Evolutionary conservation across 768 basidiomycete species (phyloP).

Genomic region (Xerocomus brunneocitrinus): DNA sequence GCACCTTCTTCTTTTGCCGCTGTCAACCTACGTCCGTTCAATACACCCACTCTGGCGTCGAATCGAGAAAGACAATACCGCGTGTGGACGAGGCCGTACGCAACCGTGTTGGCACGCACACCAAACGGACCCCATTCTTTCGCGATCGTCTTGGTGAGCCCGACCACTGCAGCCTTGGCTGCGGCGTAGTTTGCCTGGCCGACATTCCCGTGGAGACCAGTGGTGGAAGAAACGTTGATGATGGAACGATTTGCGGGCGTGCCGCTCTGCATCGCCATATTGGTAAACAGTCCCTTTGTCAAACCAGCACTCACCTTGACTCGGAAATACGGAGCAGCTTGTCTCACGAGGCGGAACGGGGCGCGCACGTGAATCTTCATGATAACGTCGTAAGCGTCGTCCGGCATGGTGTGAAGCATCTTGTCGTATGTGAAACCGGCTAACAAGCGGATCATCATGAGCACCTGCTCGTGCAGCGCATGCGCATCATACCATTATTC

Average conservation of each 20-base stretch:
- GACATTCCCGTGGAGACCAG: conserved; percentile 84
- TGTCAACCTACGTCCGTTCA: conserved; percentile 51
- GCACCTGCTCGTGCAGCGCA: neutral
- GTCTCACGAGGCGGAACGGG: conserved; percentile 79
- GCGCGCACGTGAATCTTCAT: conserved; percentile 82
- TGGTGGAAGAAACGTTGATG: conserved; percentile 76
- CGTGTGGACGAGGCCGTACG: conserved; percentile 74
- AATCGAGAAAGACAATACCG: conserved; percentile 37
- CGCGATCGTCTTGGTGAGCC: conserved; percentile 79
- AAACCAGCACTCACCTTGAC: conserved; percentile 46
- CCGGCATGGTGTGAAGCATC: conserved; percentile 84
- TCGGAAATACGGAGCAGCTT: conserved; percentile 82
- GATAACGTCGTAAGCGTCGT: conserved; percentile 79
- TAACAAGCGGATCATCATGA: conserved; percentile 17
- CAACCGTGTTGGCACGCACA: conserved; percentile 78
- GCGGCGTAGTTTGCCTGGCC: conserved; percentile 83
- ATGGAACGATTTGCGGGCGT: conserved; percentile 67
- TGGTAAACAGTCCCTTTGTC: neutral
- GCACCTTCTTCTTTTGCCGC: conserved; percentile 74
- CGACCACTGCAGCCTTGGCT: conserved; percentile 73
- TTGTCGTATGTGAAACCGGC: conserved; percentile 80
- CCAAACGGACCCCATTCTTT: conserved; percentile 86
- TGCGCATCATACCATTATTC: conserved; percentile 55
- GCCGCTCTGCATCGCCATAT: conserved; percentile 37
- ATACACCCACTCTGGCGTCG: neutral